Conservation (phyloP, 129 eudicot genomes). For the Silybum marianum region DNA sequence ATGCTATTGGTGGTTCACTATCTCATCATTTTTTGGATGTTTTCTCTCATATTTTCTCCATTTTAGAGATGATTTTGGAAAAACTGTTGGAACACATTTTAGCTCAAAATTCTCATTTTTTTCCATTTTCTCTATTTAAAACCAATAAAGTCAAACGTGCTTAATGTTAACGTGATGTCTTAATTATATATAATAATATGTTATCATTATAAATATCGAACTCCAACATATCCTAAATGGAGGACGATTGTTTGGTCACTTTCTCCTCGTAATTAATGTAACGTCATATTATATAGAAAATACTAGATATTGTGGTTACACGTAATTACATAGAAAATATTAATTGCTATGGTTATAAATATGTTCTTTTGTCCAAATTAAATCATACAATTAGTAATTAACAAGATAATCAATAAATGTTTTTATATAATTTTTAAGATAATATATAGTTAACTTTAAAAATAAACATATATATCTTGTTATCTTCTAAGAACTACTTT, state of each 20-base stretch:
- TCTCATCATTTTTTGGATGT: no score
- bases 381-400: not conserved
- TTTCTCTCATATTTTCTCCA: no score
- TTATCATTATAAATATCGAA: constrained; percentile 5
- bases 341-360: not conserved
- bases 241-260: constrained; percentile 17
- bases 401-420: not conserved
- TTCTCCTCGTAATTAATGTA: not conserved
- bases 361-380: not conserved
- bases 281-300: constrained; percentile 1
- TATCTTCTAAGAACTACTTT: not conserved
- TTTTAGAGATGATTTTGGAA: no score
- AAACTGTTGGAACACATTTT: no score
- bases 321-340: not conserved
- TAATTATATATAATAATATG: no score
- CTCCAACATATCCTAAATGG: not conserved
- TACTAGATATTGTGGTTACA: not conserved
- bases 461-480: constrained; percentile 5
- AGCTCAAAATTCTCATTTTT: no score
- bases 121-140: no score
- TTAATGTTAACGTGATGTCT: no score
- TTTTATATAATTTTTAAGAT: not conserved
- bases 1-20: no score
- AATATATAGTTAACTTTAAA: not conserved
- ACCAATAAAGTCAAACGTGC: not conserved